These are phyloP conservation scores for Plasmopara muralis DNA, from an alignment of 352 stramenopile genomes.

Conservation along the genomic window DNA sequence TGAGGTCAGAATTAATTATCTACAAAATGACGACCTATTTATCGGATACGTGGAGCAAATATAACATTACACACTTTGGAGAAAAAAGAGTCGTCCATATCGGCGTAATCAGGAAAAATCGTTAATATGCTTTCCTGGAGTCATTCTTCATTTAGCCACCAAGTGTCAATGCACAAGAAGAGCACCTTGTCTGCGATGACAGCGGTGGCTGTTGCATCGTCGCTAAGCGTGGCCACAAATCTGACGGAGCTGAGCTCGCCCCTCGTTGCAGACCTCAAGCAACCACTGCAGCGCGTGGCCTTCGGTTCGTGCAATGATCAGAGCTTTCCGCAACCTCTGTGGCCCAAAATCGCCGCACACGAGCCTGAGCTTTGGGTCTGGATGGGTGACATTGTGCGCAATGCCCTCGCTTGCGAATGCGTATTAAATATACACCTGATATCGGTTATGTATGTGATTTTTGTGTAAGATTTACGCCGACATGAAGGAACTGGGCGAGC, in stretches of 20 bases:
- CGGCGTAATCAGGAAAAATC: slow-evolving; percentile 15
- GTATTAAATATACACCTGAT: slow-evolving; percentile 1
- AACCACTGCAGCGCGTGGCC: slow-evolving; percentile 45
- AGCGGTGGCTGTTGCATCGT: slow-evolving; percentile 14
- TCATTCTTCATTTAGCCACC: slow-evolving; percentile 4
- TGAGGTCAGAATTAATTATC: no score
- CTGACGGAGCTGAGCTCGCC: slow-evolving; percentile 12
- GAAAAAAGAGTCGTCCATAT: slow-evolving; percentile 11
- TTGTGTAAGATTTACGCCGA: slow-evolving; percentile 68
- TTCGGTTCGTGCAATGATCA: slow-evolving; percentile 88
- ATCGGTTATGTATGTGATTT: not conserved
- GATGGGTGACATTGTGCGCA: slow-evolving; percentile 80
- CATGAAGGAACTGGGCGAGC: slow-evolving; percentile 44
- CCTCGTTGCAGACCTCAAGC: slow-evolving; percentile 39
- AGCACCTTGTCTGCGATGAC: slow-evolving; percentile 6
- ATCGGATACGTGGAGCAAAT: no score
- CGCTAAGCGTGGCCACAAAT: slow-evolving; percentile 8
- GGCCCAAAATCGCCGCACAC: slow-evolving; percentile 48
- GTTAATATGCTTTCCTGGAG: slow-evolving; percentile 14
- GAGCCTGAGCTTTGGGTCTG: slow-evolving; percentile 76
- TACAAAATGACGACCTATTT: no score
- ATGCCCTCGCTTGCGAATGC: not conserved
- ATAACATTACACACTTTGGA: no score
- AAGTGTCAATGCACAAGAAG: slow-evolving; percentile 6
- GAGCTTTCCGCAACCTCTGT: slow-evolving; percentile 75